Conservation (phyloP, 257 asterid genomes). For the Eucommia ulmoides region DNA sequence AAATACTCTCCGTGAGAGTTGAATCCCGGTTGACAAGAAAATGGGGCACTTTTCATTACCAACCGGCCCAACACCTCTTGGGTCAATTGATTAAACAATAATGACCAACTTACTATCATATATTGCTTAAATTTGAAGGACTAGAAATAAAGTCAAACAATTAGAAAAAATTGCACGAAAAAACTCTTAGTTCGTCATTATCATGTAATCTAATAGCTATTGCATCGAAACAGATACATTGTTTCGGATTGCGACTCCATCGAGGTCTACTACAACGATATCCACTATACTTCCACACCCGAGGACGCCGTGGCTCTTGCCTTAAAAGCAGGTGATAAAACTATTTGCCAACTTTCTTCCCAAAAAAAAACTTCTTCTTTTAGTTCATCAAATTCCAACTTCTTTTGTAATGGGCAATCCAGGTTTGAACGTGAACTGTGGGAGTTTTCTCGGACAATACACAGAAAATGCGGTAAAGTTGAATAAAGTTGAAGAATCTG, state of each 20-base stretch:
- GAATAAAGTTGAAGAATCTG: constrained; percentile 11
- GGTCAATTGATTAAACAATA: too few species aligned
- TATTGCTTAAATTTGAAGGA: too few species aligned
- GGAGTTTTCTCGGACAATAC: constrained; percentile 12
- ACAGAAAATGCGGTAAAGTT: constrained; percentile 16
- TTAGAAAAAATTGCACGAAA: too few species aligned
- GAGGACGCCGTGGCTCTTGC: constrained; percentile 22
- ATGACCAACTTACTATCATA: too few species aligned
- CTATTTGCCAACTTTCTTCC: too few species aligned
- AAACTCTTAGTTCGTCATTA: too few species aligned
- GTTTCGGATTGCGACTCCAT: constrained; percentile 17
- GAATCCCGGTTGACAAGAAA: too few species aligned
- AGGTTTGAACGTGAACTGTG: constrained; percentile 27
- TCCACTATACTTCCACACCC: constrained; percentile 16
- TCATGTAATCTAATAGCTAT: too few species aligned
- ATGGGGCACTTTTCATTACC: too few species aligned
- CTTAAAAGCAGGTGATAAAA: constrained; percentile 15
- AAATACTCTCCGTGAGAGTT: too few species aligned
- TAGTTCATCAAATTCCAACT: not conserved
- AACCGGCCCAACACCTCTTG: too few species aligned
- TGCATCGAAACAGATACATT: constrained; percentile 13
- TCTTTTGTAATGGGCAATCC: not conserved
- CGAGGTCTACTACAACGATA: constrained; percentile 6
- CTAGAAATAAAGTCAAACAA: too few species aligned
- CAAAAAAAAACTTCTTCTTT: not conserved